Evolutionary conservation across 2,329 filamentous ascomycete species (phyloP), one percentile per base, ranked within the genome.

Genomic region (Aureobasidium sp.): DNA sequence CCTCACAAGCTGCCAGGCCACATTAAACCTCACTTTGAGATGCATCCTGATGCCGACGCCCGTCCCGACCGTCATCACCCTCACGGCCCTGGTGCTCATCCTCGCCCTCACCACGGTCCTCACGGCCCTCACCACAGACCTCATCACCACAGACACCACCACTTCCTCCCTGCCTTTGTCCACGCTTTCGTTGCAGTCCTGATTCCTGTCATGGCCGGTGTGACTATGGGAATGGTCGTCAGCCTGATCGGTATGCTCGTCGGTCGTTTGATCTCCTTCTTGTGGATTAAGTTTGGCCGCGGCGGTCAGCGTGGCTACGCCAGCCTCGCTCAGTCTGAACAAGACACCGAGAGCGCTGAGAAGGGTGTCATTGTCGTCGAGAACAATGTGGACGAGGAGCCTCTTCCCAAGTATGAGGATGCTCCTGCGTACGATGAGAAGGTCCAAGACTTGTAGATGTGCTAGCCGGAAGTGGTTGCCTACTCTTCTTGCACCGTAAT

Each of bases 181-280:
- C 82, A 82, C 67, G 78, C 88, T 55, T 78, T 82, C 65, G 77
- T 84, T 41, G 84, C 87, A 64, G 80, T 91, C 48, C 72, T 90
- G 52, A 77, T 90, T 42, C 88, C 88, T 1, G 79, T 90, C 59
- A 75, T 88, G 58, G 80, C 90, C 66, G 88, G 88, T 63, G 80
- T 90, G 66, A 80, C 84, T 27, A 85, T 86, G 48, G 88, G 88
- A 69, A 81, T 90, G 61, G 79, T 80, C 34, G 84, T 87, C 65
- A 87, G 87, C 73, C 72, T 89, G 44, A 71, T 90, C 51, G 87
- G 85, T 61, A 87, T 90, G 81, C 75, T 86, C 62, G 72, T 87
- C 44, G 87, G 86, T 65, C 85, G 83, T 56, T 68, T 87, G 59
- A 77, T 85, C 60, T 80, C 87, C 57, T 84, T 82, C 63, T 55